Base-by-base conservation (phyloP, 2,329 filamentous ascomycete genomes). In the Mariannaea elegans region DNA sequence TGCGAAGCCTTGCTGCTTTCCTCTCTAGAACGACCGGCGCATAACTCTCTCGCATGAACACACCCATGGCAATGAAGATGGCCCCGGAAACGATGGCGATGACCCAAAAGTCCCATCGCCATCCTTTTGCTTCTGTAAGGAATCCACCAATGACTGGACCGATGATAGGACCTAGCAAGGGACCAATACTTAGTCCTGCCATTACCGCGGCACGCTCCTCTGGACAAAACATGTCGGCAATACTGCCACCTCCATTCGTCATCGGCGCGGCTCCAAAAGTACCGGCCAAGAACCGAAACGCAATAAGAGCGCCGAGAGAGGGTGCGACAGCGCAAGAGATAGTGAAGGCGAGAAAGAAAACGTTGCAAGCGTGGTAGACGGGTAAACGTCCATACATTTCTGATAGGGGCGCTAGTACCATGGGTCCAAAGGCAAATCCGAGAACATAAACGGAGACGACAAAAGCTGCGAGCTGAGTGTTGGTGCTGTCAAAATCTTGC, bases 51-150 rank as follows among this genome's bases (percentile, higher is more conserved):
- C 66, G 69, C 44, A 76, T 54, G 13, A 75, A 49, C 46, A 75
- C 75, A 4, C 74, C 67, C 53, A 64, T 65, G 16, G 72, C 51
- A 2, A 78, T 3, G 1, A 70, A 51, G 13, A 80, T 62, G 1
- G 72, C 62, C 14, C 72, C 77, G 2, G 65, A 52, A 2, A 64
- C 87, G 50, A 90, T 89, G 34, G 88, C 75, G 46, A 90, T 78
- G 3, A 88, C 78, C 74, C 88, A 90, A 71, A 89, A 88, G 0
- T 79, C 80, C 85, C 85, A 88, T 32, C 84, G 77, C 82, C 87
- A 90, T n/a, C 78, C 81, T 9, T 80, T 82, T 61, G 81, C 83
- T 60, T 87, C 77, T 58, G 87, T 86, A 56, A 90, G 84, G 64
- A 88, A 89, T 1, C 87, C 87, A 5, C 86, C 87, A 21, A 81